A percentile compares a stretch with the other conserved stretches of the same genome.
Conservation (phyloP, 257 asterid genomes). For the Haberlea rhodopensis region DNA sequence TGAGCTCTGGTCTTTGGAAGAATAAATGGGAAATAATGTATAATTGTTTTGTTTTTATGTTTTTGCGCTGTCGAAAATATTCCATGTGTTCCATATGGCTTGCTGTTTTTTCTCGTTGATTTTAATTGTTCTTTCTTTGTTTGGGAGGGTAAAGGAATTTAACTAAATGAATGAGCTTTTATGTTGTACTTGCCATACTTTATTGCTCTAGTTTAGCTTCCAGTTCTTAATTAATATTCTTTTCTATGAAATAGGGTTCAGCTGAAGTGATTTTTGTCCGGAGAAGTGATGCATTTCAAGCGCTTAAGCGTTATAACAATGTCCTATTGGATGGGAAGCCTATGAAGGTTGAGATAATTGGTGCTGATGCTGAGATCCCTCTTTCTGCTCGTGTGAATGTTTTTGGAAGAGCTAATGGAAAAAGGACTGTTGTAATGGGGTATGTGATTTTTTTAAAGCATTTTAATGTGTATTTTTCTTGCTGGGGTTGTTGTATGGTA, state of each 20-base stretch:
- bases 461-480: not conserved
- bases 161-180: not conserved
- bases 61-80: not conserved
- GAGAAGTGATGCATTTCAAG: constrained; percentile 82
- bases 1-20: not conserved
- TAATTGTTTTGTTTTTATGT: not conserved
- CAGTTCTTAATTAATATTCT: not conserved
- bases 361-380: constrained; percentile 49
- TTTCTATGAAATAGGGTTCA: constrained; percentile 52
- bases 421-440: constrained; percentile 63
- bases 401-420: constrained; percentile 59
- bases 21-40: not conserved
- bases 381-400: constrained; percentile 70
- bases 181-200: not conserved
- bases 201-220: not conserved
- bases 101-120: too few species aligned
- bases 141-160: not conserved
- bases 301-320: constrained; percentile 69
- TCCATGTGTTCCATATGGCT: too few species aligned
- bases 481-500: not conserved
- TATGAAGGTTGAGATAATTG: constrained; percentile 76
- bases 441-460: constrained; percentile 33
- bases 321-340: constrained; percentile 90
- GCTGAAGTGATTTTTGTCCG: constrained; percentile 80
- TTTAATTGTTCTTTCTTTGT: not conserved